phyloP scores from a whole-genome alignment of 2,329 filamentous ascomycete genomes.

The Apiospora aurea region DNA sequence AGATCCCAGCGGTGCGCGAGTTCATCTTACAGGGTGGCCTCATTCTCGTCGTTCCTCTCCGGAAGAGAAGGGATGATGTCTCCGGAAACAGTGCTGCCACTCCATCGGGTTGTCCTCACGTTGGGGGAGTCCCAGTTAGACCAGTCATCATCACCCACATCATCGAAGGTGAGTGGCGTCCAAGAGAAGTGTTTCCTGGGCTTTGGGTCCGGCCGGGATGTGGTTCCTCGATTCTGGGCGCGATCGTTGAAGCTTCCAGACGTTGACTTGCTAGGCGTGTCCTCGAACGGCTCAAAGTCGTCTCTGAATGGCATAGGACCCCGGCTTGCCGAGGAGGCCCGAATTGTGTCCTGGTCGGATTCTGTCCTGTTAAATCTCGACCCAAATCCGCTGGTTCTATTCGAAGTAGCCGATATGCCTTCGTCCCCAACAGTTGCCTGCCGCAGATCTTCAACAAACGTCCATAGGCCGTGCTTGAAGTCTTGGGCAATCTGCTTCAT shows the following conservation, averaged over 20 bases:
- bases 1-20: constrained; percentile 33
- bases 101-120: constrained; percentile 66
- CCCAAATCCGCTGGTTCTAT: constrained; percentile 45
- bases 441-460: constrained; percentile 92
- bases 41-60: constrained; percentile 55
- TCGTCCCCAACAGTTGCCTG: constrained; percentile 97
- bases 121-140: constrained; percentile 68
- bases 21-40: constrained; percentile 56
- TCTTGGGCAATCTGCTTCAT: constrained; percentile 87
- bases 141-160: constrained; percentile 69
- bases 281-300: constrained; percentile 44
- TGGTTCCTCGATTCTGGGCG: constrained; percentile 39
- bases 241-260: constrained; percentile 39
- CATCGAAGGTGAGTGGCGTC: constrained; percentile 64
- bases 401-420: constrained; percentile 67
- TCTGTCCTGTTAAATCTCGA: constrained; percentile 35
- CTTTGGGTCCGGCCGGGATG: constrained; percentile 47
- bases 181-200: constrained; percentile 64
- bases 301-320: constrained; percentile 52
- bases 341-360: constrained; percentile 56
- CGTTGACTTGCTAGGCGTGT: constrained; percentile 44
- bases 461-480: constrained; percentile 88
- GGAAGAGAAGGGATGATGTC: constrained; percentile 54
- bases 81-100: constrained; percentile 63
- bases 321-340: constrained; percentile 49